Conservation (phyloP, 2,329 filamentous ascomycete genomes). For the Aspergillus caelatus region DNA sequence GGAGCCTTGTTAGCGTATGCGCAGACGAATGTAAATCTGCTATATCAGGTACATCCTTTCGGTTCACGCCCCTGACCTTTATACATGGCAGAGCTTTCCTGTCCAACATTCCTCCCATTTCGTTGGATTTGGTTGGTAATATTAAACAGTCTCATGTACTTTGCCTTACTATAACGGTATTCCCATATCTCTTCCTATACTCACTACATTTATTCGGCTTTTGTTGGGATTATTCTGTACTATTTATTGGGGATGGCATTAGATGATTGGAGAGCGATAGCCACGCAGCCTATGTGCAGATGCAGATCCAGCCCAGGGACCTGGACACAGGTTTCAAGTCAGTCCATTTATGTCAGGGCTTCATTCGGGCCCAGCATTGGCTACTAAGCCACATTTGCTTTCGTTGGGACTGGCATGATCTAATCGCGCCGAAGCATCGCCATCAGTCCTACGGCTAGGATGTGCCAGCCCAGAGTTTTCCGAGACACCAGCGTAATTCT, state of each 20-base stretch:
- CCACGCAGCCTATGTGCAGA: conserved; percentile 12
- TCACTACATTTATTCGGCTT: conserved; percentile 1
- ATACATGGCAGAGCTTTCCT: conserved; percentile 23
- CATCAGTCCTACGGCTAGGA: conserved; percentile 8
- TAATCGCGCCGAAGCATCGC: conserved; percentile 8
- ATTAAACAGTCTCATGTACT: neutral
- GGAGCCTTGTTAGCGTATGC: conserved; percentile 10
- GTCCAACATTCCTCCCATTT: conserved; percentile 16
- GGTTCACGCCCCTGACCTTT: conserved; percentile 23
- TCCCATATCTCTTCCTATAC: neutral
- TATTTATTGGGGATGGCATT: neutral
- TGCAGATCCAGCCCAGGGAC: conserved; percentile 18
- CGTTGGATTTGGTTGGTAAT: conserved; percentile 8
- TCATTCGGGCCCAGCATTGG: conserved; percentile 12
- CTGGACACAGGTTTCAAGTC: conserved; percentile 17
- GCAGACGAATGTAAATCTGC: conserved; percentile 12
- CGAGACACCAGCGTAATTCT: conserved; percentile 19
- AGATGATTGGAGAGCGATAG: conserved; percentile 1
- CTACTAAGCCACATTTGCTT: conserved; percentile 14
- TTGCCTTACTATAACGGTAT: neutral
- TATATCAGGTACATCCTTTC: conserved; percentile 14
- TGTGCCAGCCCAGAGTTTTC: conserved; percentile 12
- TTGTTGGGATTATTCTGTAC: neutral
- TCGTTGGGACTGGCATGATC: conserved; percentile 12
- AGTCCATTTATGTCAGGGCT: conserved; percentile 14